Evolutionary conservation across 176 grass and related monocot species (phyloP).

Genomic region (Thinopyrum elongatum): DNA sequence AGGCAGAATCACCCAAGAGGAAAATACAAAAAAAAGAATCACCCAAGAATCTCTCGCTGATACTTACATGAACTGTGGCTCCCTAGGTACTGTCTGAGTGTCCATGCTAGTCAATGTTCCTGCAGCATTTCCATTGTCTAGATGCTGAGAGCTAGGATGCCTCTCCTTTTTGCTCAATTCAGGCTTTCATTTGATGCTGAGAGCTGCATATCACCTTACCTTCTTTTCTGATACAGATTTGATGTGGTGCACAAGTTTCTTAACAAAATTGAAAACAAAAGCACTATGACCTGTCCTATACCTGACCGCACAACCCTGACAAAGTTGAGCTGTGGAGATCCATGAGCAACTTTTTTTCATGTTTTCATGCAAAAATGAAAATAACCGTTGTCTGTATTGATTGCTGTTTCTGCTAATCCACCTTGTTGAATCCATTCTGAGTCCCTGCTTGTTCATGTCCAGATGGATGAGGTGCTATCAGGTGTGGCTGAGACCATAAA

Average conservation of each 20-base stretch:
- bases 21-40: neutral
- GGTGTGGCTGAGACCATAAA: neutral
- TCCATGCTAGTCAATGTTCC: neutral
- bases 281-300: no score
- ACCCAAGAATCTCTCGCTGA: neutral
- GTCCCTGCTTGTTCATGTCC: neutral
- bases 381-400: neutral
- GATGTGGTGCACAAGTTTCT: no score
- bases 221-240: no score
- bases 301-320: neutral
- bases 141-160: neutral
- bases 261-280: no score
- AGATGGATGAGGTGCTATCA: constrained; percentile 19
- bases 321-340: neutral
- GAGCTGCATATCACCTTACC: neutral
- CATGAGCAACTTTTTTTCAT: neutral
- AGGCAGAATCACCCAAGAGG: neutral
- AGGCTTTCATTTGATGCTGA: neutral
- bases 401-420: no score
- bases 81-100: no score
- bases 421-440: neutral
- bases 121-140: neutral
- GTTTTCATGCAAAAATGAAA: neutral
- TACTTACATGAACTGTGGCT: neutral
- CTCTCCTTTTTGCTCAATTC: neutral